Conservation (phyloP, 164 flowering plant genomes). For the Brasenia schreberi region DNA sequence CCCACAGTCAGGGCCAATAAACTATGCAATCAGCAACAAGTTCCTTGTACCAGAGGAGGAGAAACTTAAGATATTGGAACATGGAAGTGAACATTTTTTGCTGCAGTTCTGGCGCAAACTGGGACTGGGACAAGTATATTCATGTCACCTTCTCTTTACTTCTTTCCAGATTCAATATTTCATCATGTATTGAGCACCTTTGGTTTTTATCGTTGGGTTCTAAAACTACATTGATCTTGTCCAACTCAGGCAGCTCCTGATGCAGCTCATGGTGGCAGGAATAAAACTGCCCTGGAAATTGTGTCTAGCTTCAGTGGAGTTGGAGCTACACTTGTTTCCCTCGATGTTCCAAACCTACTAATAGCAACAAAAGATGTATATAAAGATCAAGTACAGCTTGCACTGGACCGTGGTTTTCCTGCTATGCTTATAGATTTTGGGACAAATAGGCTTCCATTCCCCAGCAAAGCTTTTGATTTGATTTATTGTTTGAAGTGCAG, state of each 20-base stretch:
- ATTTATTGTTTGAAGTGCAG: not conserved
- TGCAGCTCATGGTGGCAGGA: not conserved
- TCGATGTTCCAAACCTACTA: not conserved
- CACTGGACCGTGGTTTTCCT: conserved; percentile 1
- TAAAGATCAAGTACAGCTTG: not conserved
- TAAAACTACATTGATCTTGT: not conserved
- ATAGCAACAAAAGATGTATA: not conserved
- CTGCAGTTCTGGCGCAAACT: not conserved
- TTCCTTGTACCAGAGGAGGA: not conserved
- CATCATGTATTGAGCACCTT: not conserved
- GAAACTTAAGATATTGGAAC: not conserved
- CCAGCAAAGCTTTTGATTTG: conserved; percentile 1
- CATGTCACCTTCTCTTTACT: not conserved
- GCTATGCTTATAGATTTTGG: conserved; percentile 1
- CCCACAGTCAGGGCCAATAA: not conserved
- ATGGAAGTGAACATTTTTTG: not conserved
- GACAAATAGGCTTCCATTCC: not conserved
- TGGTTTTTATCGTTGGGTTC: not conserved
- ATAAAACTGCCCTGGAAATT: not conserved
- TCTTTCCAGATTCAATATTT: too few relatives aligned
- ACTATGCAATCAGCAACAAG: not conserved
- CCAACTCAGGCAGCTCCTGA: not conserved
- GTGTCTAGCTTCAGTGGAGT: not conserved
- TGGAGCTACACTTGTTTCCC: not conserved
- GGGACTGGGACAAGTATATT: not conserved